A percentile compares a stretch with the other conserved stretches of the same genome.
These are phyloP conservation scores for Rubus parviflorus DNA, from an alignment of 306 rosid species.

Conservation along the genomic window DNA sequence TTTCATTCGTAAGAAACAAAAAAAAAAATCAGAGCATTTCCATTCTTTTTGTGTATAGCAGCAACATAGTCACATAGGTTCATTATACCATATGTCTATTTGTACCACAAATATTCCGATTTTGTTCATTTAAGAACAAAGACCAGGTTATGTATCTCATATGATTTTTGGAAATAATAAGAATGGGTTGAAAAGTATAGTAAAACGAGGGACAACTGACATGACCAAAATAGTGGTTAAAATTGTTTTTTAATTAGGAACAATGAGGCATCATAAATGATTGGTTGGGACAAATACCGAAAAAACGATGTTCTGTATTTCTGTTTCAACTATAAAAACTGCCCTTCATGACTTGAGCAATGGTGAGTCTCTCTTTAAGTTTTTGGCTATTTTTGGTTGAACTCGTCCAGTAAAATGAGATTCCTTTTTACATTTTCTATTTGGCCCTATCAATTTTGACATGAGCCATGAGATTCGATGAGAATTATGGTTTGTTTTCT, in stretches of 20 bases:
- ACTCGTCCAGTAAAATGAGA: background rate
- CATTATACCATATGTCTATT: background rate
- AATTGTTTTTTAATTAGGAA: background rate
- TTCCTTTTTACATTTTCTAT: background rate
- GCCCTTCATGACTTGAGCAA: background rate
- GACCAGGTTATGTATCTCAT: background rate
- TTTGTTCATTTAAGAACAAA: background rate
- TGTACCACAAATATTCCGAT: background rate
- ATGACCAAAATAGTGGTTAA: background rate
- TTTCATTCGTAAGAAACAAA: background rate
- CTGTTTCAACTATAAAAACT: background rate
- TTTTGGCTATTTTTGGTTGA: background rate
- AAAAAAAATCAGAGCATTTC: background rate
- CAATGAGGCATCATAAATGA: background rate
- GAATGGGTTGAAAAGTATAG: background rate
- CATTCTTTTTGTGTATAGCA: background rate
- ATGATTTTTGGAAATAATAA: background rate
- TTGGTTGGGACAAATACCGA: background rate
- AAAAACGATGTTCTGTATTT: background rate
- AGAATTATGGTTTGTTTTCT: background rate
- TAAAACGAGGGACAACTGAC: background rate
- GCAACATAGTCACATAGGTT: background rate
- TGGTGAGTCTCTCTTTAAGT: background rate
- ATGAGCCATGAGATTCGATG: background rate
- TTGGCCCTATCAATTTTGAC: background rate